phyloP scores from a whole-genome alignment of 2,329 filamentous ascomycete genomes.

The Nemania sp. region DNA sequence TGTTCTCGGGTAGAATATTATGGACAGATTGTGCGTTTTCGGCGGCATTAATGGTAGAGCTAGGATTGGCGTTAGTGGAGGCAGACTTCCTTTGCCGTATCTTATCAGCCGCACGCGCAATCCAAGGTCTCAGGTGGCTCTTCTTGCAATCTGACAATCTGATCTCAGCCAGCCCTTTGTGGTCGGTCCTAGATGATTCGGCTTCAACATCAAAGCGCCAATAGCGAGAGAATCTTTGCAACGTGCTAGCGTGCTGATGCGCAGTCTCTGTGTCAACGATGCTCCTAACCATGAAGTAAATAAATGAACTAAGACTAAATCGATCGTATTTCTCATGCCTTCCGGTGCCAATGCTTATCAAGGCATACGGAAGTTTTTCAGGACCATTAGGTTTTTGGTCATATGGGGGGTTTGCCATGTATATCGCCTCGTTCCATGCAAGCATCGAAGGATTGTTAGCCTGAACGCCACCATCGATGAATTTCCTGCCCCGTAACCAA shows the following conservation, averaged over 20 bases:
- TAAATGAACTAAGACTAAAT: background rate
- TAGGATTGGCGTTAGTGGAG: background rate
- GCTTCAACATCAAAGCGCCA: background rate
- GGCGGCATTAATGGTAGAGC: background rate
- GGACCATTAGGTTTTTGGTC: background rate
- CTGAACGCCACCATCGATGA: background rate
- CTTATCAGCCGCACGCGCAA: background rate
- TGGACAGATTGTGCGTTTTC: background rate
- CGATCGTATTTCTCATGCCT: background rate
- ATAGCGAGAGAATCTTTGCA: background rate
- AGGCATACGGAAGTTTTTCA: background rate
- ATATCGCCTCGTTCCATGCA: background rate
- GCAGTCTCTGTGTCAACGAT: background rate
- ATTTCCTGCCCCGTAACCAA: background rate
- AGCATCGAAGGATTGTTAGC: background rate
- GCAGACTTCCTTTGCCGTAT: background rate
- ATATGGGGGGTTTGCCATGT: background rate
- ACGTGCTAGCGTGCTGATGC: background rate
- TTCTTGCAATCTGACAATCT: background rate
- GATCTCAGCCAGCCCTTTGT: background rate
- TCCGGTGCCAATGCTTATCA: constrained; percentile 8
- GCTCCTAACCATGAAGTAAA: too few relatives aligned
- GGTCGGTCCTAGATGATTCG: background rate
- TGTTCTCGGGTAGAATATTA: background rate
- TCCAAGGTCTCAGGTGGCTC: background rate